phyloP scores from a whole-genome alignment of 2,329 filamentous ascomycete species.

The Nothophaeocryptopus gaeumannii region DNA sequence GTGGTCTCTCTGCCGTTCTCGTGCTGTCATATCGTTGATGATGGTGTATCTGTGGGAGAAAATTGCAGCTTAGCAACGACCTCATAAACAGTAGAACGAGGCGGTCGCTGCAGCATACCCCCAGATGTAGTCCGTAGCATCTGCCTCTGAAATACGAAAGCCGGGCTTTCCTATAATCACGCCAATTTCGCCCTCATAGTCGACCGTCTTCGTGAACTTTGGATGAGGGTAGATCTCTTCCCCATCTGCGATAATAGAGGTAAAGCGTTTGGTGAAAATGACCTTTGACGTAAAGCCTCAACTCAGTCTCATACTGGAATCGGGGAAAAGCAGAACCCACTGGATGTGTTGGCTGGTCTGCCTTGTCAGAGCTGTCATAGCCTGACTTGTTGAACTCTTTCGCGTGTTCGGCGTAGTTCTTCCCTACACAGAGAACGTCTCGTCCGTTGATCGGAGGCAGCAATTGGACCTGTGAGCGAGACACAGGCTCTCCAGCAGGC shows the following conservation, averaged over 20 bases:
- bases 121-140: conserved; percentile 54
- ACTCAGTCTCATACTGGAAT: no score
- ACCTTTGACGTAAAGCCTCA: no score
- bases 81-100: no score
- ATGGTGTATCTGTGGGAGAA: no score
- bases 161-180: conserved; percentile 55
- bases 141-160: conserved; percentile 41
- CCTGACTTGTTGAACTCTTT: conserved; percentile 57
- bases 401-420: conserved; percentile 58
- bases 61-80: no score
- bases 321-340: no score
- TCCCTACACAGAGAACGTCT: conserved; percentile 56
- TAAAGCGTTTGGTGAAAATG: conserved; percentile 56
- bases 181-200: conserved; percentile 58
- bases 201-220: conserved; percentile 50
- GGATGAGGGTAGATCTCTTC: conserved; percentile 49
- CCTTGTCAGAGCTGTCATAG: conserved; percentile 56
- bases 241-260: conserved; percentile 51
- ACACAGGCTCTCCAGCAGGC: conserved; percentile 34
- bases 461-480: conserved; percentile 40
- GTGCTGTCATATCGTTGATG: conserved; percentile 56
- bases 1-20: conserved; percentile 56
- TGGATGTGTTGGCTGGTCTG: conserved; percentile 51
- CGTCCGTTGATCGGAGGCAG: conserved; percentile 49
- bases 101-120: no score